Conservation (phyloP, 2,329 filamentous ascomycete genomes). For the Trichoderma sp. region DNA sequence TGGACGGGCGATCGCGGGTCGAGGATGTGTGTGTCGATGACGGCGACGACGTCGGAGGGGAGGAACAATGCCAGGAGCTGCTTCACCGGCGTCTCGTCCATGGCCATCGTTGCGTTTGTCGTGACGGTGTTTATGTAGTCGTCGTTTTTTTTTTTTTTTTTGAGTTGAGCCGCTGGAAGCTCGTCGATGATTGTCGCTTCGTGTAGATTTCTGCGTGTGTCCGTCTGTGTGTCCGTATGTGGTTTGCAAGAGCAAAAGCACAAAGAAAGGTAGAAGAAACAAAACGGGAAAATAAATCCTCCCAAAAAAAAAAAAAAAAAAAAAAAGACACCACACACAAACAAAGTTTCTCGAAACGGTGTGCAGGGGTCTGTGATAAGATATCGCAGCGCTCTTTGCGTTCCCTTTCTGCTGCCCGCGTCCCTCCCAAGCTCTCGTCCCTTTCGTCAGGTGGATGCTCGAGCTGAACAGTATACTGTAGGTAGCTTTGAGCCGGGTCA, state of each 20-base stretch:
- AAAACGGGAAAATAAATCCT: too few species aligned
- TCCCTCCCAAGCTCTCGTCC: background rate
- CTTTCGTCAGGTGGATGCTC: background rate
- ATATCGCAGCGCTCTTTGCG: background rate
- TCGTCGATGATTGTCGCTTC: background rate
- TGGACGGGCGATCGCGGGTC: conserved; percentile 46
- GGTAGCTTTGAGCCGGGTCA: background rate
- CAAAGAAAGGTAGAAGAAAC: background rate
- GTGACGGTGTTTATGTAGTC: background rate
- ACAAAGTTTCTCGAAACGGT: background rate
- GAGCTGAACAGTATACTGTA: too few species aligned
- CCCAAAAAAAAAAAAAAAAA: background rate
- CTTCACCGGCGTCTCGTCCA: conserved; percentile 33
- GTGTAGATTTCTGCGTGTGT: background rate
- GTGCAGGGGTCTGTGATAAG: background rate
- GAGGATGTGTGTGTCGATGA: conserved; percentile 47
- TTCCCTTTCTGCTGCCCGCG: too few species aligned
- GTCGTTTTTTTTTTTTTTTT: background rate
- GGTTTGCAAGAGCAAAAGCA: background rate
- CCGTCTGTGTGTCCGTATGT: background rate
- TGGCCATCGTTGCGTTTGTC: conserved; percentile 18
- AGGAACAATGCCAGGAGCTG: conserved; percentile 41
- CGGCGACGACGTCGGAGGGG: conserved; percentile 42
- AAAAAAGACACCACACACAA: background rate
- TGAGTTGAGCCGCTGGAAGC: background rate